Percentiles rank a stretch among this genome's conserved stretches.
Conservation (phyloP, 495 filamentous ascomycete genomes). For the Glonium stellatum region DNA sequence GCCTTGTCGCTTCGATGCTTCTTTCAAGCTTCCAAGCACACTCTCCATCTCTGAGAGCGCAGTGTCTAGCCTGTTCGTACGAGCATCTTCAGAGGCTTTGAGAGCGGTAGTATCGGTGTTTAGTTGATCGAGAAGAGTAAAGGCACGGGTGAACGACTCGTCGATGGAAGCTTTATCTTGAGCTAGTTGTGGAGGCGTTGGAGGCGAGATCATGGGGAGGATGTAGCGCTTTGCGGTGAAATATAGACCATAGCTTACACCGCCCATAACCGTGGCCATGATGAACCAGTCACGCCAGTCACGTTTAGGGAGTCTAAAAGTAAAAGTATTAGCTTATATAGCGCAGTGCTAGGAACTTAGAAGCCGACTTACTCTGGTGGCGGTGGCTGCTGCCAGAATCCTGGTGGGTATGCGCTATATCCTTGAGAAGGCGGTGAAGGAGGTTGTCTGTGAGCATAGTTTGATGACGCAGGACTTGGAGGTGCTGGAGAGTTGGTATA, state of each 20-base stretch:
- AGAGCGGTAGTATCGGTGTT: slow-evolving; percentile 79
- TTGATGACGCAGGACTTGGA: slow-evolving; percentile 33
- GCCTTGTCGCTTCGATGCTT: slow-evolving; percentile 67
- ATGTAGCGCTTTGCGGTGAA: slow-evolving; percentile 89
- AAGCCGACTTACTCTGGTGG: slow-evolving; percentile 50
- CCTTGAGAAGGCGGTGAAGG: slow-evolving; percentile 49
- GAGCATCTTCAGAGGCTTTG: slow-evolving; percentile 74
- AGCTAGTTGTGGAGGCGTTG: slow-evolving; percentile 85
- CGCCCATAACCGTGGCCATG: slow-evolving; percentile 85
- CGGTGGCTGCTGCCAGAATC: slow-evolving; percentile 65
- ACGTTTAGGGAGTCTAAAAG: slow-evolving; percentile 53
- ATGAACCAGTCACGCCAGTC: slow-evolving; percentile 99
- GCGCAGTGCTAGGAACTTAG: background rate
- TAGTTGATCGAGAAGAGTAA: slow-evolving; percentile 84
- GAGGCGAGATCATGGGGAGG: slow-evolving; percentile 80
- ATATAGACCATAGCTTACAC: slow-evolving; percentile 81
- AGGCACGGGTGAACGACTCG: slow-evolving; percentile 83
- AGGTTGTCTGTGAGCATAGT: slow-evolving; percentile 40
- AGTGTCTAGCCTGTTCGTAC: slow-evolving; percentile 76
- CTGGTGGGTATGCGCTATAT: slow-evolving; percentile 57
- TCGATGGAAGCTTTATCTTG: slow-evolving; percentile 89
- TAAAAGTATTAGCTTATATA: slow-evolving; percentile 15
- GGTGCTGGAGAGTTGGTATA: slow-evolving; percentile 39
- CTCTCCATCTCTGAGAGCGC: slow-evolving; percentile 77
- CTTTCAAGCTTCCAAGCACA: slow-evolving; percentile 73